Base-by-base conservation (phyloP, 1,139 yeast species). In the Candida pseudoviswanathii region DNA sequence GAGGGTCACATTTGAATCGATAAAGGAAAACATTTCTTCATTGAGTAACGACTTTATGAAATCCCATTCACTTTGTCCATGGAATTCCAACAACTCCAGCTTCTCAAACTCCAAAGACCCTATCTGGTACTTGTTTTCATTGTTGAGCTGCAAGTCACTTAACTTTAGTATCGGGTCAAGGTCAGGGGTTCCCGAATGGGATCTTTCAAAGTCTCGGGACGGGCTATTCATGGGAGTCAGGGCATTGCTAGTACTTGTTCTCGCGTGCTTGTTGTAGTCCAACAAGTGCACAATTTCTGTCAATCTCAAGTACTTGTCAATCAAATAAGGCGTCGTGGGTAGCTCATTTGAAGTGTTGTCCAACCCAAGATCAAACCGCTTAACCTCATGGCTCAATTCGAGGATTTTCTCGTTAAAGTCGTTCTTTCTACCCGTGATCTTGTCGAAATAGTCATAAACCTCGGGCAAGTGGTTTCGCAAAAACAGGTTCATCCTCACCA, bases 401-500 rank as follows among this genome's bases (percentile, higher is more conserved):
- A 86, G 67, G 5, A 72, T 67, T 60, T 81, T 84, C 48, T 81
- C 82, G 47, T 79, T 78, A 62, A 85, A 85, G 61, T 87, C 92
- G 56, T 84, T 71, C 57, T 83, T 85, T 50, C 87, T 73, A 4
- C 84, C 86, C 0, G 96, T 88, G 36, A 91, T 79, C 54, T 81
- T 82, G 59, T 85, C 90, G 59, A 86, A 81, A 66, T 89, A 92
- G 36, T 81, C 84, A 30, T 73, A 62, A 10, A 92, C 70, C 56
- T 89, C 90, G 0, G 61, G 67, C 50, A 77, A 77, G 59, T 87
- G 86, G 21, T 70, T 71, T 2, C 75, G 73, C 43, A 92, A 75
- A 58, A 92, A 91, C 3, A 61, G 64, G 64, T 92, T 92, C 82
- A 92, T 78, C 32, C 73, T 75, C 29, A 81, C 75, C 70, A 94